Evolutionary conservation across 768 basidiomycete genomes (phyloP).

Genomic region (Rhodotorula toruloides): DNA sequence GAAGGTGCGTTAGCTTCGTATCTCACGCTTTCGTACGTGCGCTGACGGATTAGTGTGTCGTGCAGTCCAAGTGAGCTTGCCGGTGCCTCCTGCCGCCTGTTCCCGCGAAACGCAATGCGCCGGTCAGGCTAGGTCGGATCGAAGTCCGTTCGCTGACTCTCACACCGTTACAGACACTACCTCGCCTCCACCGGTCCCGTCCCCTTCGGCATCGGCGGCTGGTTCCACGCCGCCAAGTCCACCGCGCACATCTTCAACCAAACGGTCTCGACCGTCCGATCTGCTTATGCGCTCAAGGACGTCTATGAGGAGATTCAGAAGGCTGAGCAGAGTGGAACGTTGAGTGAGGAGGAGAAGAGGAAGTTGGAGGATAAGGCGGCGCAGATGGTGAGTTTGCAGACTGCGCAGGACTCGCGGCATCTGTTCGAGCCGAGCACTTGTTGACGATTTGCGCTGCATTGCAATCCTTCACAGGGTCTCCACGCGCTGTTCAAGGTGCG

Average conservation of each 20-base stretch:
- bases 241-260: slow-evolving; percentile 83
- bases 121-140: no score
- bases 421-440: no score
- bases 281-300: slow-evolving; percentile 76
- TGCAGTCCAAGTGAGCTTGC: background rate
- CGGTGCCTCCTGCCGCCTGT: background rate
- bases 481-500: slow-evolving; percentile 81
- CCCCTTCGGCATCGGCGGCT: slow-evolving; percentile 73
- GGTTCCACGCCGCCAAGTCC: slow-evolving; percentile 85
- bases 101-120: no score
- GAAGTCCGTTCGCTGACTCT: background rate
- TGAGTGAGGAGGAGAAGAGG: slow-evolving; percentile 70
- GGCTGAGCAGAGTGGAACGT: slow-evolving; percentile 69
- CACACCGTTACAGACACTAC: slow-evolving; percentile 56
- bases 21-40: background rate
- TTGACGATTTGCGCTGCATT: background rate
- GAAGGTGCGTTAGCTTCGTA: slow-evolving; percentile 49
- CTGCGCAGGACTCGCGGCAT: no score
- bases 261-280: slow-evolving; percentile 40
- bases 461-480: slow-evolving; percentile 51
- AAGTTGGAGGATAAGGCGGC: slow-evolving; percentile 85
- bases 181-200: slow-evolving; percentile 63
- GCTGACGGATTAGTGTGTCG: background rate
- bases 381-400: slow-evolving; percentile 61
- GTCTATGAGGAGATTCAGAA: slow-evolving; percentile 90